phyloP scores from a whole-genome alignment of 441 rosid species.

The Gossypium schwendimanii region DNA sequence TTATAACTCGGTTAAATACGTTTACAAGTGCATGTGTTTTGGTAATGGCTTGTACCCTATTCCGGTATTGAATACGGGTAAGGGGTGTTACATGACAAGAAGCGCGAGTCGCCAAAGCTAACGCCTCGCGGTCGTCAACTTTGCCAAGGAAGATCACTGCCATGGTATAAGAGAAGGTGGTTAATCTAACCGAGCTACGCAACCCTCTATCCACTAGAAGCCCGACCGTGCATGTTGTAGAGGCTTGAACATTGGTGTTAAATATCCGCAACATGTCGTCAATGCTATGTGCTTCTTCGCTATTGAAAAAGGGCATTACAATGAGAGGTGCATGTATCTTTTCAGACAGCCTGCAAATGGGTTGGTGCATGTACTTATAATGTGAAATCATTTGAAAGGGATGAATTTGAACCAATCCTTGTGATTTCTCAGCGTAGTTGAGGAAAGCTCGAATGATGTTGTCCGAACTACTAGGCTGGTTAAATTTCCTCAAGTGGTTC shows the following conservation, averaged over 20 bases:
- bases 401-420: neutral
- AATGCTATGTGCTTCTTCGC: neutral
- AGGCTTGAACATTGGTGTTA: neutral
- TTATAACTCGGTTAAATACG: too few relatives aligned
- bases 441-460: slow-evolving; percentile 12
- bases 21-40: too few relatives aligned
- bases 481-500: neutral
- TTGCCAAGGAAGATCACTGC: neutral
- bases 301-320: neutral
- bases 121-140: neutral
- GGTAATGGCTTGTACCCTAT: too few relatives aligned
- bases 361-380: neutral
- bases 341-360: neutral
- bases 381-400: slow-evolving; percentile 1
- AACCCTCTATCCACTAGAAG: slow-evolving; percentile 3
- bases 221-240: neutral
- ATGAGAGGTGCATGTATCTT: neutral
- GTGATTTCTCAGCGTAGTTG: neutral
- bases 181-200: neutral
- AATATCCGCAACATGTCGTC: neutral
- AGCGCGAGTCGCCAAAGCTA: neutral
- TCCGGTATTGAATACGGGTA: too few relatives aligned
- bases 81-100: too few relatives aligned
- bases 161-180: neutral
- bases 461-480: neutral